Percentiles rank a stretch among this genome's conserved stretches.
Conservation (phyloP, 495 filamentous ascomycete species). For the Aspergillus kassunensis region DNA sequence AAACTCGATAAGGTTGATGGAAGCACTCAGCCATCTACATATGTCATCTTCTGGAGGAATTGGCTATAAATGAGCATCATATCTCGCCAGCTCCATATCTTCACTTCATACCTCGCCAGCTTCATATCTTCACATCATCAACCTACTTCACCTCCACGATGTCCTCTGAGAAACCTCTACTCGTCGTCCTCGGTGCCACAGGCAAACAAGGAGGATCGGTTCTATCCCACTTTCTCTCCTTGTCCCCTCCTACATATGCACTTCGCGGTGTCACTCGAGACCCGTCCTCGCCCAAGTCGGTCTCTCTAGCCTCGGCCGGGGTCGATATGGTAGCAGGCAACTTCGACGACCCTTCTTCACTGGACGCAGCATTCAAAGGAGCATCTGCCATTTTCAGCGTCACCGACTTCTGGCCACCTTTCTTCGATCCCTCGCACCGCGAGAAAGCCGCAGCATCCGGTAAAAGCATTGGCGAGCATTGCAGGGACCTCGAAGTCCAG, state of each 20-base stretch:
- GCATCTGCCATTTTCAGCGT: conserved; percentile 46
- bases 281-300: background rate
- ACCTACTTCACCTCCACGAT: background rate
- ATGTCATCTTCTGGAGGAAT: background rate
- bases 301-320: background rate
- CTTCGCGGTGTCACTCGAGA: conserved; percentile 7
- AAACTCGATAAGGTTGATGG: too few relatives aligned
- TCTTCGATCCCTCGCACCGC: conserved; percentile 8
- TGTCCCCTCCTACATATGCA: conserved; percentile 1
- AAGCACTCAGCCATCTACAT: too few relatives aligned
- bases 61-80: background rate
- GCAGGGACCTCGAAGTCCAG: conserved; percentile 30
- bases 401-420: conserved; percentile 45
- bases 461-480: conserved; percentile 18
- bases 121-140: background rate
- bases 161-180: background rate
- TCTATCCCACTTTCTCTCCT: conserved; percentile 26
- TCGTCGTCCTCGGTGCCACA: conserved; percentile 16
- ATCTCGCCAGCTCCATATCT: background rate
- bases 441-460: conserved; percentile 1
- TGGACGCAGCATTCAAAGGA: conserved; percentile 41
- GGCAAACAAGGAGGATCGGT: conserved; percentile 43
- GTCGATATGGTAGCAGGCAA: conserved; percentile 37
- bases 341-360: conserved; percentile 34
- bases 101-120: background rate